Evolutionary conservation across 2,329 filamentous ascomycete species (phyloP).

Genomic region (Cordyceps cateniannulata): DNA sequence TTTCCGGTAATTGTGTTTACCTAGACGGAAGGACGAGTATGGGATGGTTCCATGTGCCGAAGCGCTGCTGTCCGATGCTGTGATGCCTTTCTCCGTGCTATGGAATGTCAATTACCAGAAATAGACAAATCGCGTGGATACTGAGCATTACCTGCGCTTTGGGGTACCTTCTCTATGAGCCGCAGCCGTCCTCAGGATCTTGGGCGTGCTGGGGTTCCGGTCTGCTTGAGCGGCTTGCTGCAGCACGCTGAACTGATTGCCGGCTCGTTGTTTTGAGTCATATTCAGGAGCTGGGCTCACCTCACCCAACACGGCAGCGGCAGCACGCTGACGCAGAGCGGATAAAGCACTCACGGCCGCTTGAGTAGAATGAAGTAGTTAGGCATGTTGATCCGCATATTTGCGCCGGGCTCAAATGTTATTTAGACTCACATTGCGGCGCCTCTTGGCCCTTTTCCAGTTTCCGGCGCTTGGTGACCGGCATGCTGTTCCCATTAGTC

Average conservation of each 20-base stretch:
- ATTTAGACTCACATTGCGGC: conserved; percentile 23
- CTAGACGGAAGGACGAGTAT: conserved; percentile 41
- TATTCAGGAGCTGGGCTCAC: background rate
- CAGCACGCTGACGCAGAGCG: conserved; percentile 25
- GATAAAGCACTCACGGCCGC: conserved; percentile 32
- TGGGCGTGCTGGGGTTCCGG: background rate
- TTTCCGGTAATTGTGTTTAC: conserved; percentile 35
- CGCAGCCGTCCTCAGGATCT: background rate
- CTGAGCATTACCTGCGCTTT: background rate
- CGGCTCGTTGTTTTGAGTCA: background rate
- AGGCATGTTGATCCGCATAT: background rate
- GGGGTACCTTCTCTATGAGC: background rate
- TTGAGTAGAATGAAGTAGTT: background rate
- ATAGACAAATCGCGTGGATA: background rate
- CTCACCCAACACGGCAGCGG: conserved; percentile 7
- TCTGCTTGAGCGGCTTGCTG: background rate
- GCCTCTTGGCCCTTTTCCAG: conserved; percentile 25
- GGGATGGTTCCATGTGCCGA: conserved; percentile 18
- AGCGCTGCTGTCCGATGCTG: background rate
- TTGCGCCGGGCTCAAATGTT: background rate
- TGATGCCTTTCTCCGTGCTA: background rate
- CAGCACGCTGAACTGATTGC: conserved; percentile 11
- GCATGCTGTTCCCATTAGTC: conserved; percentile 16
- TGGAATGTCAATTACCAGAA: background rate
- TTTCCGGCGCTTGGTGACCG: conserved; percentile 29